phyloP scores from a whole-genome alignment of 352 stramenopile genomes.

The Phytophthora sansomeana region DNA sequence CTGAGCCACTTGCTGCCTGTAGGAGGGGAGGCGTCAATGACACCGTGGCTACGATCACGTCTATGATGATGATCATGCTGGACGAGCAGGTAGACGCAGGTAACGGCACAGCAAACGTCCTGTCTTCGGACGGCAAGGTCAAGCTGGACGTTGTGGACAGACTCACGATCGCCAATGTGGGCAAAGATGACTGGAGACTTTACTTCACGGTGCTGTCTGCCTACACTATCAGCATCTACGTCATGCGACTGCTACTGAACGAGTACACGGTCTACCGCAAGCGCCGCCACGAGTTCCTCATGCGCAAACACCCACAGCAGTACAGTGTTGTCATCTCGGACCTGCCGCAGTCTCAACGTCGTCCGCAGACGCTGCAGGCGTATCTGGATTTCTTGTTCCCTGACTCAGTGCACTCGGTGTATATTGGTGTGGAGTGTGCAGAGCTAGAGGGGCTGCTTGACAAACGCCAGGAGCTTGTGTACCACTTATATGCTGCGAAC shows the following conservation, averaged over 20 bases:
- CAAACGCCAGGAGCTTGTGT: slow-evolving; percentile 57
- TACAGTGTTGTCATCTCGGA: slow-evolving; percentile 82
- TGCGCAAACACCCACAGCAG: slow-evolving; percentile 63
- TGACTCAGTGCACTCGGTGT: slow-evolving; percentile 64
- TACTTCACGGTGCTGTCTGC: slow-evolving; percentile 65
- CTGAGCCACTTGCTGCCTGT: slow-evolving; percentile 28
- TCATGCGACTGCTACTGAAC: slow-evolving; percentile 62
- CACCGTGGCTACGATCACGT: slow-evolving; percentile 25
- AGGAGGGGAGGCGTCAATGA: slow-evolving; percentile 10
- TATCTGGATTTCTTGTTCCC: slow-evolving; percentile 83
- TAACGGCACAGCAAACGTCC: slow-evolving; percentile 24
- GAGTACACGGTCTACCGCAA: slow-evolving; percentile 75
- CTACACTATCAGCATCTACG: slow-evolving; percentile 57
- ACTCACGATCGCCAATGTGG: slow-evolving; percentile 77
- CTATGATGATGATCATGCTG: slow-evolving; percentile 40
- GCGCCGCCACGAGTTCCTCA: slow-evolving; percentile 70
- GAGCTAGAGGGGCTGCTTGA: slow-evolving; percentile 65
- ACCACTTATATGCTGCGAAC: slow-evolving; percentile 59
- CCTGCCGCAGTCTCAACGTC: slow-evolving; percentile 58
- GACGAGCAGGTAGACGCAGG: slow-evolving; percentile 20
- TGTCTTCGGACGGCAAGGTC: slow-evolving; percentile 38
- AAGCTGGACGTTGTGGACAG: slow-evolving; percentile 70
- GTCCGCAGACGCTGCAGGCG: slow-evolving; percentile 60
- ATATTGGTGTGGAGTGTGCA: slow-evolving; percentile 75
- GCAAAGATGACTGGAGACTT: slow-evolving; percentile 65